phyloP scores from a whole-genome alignment of 352 stramenopile species.

The Phytopythium aichiense region DNA sequence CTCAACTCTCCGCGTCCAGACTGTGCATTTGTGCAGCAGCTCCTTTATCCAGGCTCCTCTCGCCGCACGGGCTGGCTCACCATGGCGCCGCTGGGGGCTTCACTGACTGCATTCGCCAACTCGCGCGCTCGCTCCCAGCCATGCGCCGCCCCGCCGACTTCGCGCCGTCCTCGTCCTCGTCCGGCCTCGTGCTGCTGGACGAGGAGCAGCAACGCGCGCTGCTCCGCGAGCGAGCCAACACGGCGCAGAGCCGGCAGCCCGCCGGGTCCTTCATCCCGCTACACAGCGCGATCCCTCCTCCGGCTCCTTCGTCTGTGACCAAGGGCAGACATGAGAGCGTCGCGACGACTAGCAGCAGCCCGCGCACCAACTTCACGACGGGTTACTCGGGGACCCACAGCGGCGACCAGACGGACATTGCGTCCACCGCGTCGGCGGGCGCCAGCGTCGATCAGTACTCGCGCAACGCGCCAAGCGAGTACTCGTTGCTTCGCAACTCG shows the following conservation, averaged over 20 bases:
- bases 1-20: background rate
- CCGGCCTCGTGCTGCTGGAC: constrained; percentile 39
- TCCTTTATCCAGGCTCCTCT: background rate
- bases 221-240: constrained; percentile 5
- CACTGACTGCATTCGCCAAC: background rate
- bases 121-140: background rate
- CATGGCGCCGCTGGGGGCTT: background rate
- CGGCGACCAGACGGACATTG: constrained; percentile 3
- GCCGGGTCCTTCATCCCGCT: constrained; percentile 1
- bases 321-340: constrained; percentile 2
- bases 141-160: background rate
- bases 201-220: constrained; percentile 54
- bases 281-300: background rate
- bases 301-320: background rate
- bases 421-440: background rate
- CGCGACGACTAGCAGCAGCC: constrained; percentile 18
- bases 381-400: constrained; percentile 32
- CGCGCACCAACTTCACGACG: constrained; percentile 45
- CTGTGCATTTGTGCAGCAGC: background rate
- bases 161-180: background rate
- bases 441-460: background rate
- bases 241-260: background rate
- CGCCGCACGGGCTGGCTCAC: background rate
- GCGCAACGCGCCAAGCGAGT: background rate
- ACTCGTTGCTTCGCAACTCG: constrained; percentile 2